A percentile compares a stretch with the other conserved stretches of the same genome.
Conservation (phyloP, 257 asterid species). For the Lantana camara region DNA sequence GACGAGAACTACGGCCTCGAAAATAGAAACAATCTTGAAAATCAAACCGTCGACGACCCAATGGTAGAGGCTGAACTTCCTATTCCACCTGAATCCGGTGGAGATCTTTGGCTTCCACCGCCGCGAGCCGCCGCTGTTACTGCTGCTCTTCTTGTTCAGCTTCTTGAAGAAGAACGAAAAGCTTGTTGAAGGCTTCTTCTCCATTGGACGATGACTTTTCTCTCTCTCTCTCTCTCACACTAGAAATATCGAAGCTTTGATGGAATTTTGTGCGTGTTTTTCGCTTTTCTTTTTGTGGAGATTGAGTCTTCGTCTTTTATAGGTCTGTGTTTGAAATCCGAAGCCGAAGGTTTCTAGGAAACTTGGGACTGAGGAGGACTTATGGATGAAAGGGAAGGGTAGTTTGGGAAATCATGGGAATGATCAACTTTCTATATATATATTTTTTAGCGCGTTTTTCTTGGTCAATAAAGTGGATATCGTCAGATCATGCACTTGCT, state of each 20-base stretch:
- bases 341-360: slow-evolving; percentile 44
- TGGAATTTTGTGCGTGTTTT: slow-evolving; percentile 12
- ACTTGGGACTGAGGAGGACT: background rate
- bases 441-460: too few species aligned
- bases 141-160: slow-evolving; percentile 42
- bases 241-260: background rate
- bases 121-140: slow-evolving; percentile 28
- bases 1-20: slow-evolving; percentile 64
- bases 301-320: too few species aligned
- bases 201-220: slow-evolving; percentile 13
- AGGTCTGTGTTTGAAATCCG: too few species aligned
- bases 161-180: slow-evolving; percentile 50
- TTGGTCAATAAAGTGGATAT: too few species aligned
- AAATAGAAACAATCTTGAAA: slow-evolving; percentile 57
- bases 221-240: slow-evolving; percentile 4
- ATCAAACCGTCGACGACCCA: slow-evolving; percentile 65
- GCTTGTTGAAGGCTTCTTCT: slow-evolving; percentile 35
- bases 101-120: slow-evolving; percentile 53
- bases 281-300: too few species aligned
- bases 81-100: slow-evolving; percentile 69
- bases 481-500: too few species aligned
- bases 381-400: slow-evolving; percentile 5
- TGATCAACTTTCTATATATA: too few species aligned
- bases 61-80: slow-evolving; percentile 42
- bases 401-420: background rate